Evolutionary conservation across 305 asterid species (phyloP).

Genomic region (Ajuga reptans): DNA sequence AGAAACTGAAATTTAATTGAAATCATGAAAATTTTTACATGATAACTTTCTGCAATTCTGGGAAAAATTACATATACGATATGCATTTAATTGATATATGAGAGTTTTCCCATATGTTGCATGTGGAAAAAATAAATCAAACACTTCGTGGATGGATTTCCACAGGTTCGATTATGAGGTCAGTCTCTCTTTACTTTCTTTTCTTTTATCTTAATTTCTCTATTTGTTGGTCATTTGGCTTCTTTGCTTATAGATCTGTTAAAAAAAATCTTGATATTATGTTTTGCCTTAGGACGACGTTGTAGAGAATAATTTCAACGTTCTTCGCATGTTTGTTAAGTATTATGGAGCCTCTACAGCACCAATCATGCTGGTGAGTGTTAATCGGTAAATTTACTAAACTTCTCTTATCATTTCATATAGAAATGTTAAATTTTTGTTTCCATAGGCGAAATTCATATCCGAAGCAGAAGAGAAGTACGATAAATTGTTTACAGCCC

Average conservation of each 20-base stretch:
- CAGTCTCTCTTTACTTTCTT: conserved; percentile 22
- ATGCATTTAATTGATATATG: background rate
- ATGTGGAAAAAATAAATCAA: conserved; percentile 26
- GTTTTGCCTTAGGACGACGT: conserved; percentile 57
- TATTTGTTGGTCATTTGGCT: background rate
- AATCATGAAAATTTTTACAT: background rate
- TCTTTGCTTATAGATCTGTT: background rate
- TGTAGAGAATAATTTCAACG: conserved; percentile 65
- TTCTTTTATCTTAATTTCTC: background rate
- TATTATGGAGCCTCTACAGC: conserved; percentile 72
- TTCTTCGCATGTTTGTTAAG: conserved; percentile 75
- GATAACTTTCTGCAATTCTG: background rate
- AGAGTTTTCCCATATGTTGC: conserved; percentile 19
- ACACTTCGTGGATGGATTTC: conserved; percentile 23
- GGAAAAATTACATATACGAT: background rate
- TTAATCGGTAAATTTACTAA: background rate
- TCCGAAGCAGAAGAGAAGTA: conserved; percentile 75
- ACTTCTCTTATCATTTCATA: background rate
- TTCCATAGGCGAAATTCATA: conserved; percentile 55
- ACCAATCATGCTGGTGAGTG: conserved; percentile 73
- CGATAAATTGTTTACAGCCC: conserved; percentile 37
- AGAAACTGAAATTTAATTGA: background rate
- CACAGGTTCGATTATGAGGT: conserved; percentile 94
- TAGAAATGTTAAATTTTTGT: background rate
- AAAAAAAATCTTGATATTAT: background rate